Percentiles rank a stretch among this genome's conserved stretches.
These are phyloP conservation scores for Tricholoma terreum DNA, from an alignment of 768 basidiomycete genomes.

Conservation along the genomic window DNA sequence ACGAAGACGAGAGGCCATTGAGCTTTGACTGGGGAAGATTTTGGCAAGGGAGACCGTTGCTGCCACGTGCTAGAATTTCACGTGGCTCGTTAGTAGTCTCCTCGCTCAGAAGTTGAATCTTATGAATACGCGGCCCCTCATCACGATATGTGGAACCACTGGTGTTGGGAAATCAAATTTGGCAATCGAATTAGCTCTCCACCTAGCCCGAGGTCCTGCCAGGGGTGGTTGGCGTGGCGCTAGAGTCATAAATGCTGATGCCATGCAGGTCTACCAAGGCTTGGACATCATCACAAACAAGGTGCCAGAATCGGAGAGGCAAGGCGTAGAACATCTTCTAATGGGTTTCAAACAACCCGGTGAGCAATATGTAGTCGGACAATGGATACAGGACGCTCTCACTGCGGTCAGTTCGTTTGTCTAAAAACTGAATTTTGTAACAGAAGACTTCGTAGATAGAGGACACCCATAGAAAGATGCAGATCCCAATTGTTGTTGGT, in stretches of 20 bases:
- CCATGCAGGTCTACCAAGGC: constrained; percentile 95
- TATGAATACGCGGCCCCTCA: constrained; percentile 58
- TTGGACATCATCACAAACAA: constrained; percentile 96
- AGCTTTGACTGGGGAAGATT: not conserved
- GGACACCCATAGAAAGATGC: constrained; percentile 56
- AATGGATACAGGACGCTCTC: constrained; percentile 86
- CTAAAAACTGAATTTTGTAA: constrained; percentile 4
- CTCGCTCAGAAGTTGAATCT: too few relatives aligned
- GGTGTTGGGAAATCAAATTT: constrained; percentile 95
- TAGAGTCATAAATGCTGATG: constrained; percentile 90
- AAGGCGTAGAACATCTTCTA: constrained; percentile 83
- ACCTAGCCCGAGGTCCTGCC: constrained; percentile 35
- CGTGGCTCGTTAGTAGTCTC: constrained; percentile 24
- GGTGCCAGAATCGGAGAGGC: constrained; percentile 68
- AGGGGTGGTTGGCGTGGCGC: constrained; percentile 53
- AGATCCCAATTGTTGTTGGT: constrained; percentile 88
- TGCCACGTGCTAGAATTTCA: not conserved
- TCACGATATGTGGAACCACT: constrained; percentile 90
- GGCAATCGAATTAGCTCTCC: constrained; percentile 81
- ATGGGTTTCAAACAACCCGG: constrained; percentile 87
- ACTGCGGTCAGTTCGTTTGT: constrained; percentile 52
- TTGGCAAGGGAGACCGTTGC: too few relatives aligned
- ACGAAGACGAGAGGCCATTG: constrained; percentile 38
- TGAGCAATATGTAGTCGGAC: constrained; percentile 80
- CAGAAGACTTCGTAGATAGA: constrained; percentile 55